Evolutionary conservation across 192 early-diverging fungal genomes (phyloP).

Genomic region (Funneliformis mosseae): DNA sequence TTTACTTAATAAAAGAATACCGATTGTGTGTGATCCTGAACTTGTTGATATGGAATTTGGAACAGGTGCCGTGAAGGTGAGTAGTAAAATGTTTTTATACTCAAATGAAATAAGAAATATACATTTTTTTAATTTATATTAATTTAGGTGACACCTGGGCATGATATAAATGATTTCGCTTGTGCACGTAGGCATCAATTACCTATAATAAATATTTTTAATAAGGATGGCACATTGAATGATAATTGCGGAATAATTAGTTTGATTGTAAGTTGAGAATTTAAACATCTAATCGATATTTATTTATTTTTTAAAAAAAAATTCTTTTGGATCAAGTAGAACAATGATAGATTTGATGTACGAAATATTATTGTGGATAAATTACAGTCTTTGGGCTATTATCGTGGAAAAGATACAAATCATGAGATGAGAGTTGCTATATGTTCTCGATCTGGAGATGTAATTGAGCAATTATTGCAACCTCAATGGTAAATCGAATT

Average conservation of each 20-base stretch:
- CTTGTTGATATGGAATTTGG: conserved; percentile 91
- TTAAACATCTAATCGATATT: not conserved
- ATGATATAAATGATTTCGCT: conserved; percentile 89
- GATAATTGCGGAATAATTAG: conserved; percentile 63
- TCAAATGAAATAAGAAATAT: not conserved
- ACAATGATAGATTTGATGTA: conserved; percentile 82
- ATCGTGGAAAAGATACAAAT: conserved; percentile 76
- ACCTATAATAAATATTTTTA: conserved; percentile 83
- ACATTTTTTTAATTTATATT: not conserved
- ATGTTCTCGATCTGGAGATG: conserved; percentile 84
- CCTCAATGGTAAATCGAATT: conserved; percentile 80
- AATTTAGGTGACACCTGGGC: conserved; percentile 88
- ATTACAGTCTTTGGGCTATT: conserved; percentile 67
- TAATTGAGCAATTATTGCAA: conserved; percentile 93
- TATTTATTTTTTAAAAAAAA: not conserved
- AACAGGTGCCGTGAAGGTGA: conserved; percentile 94
- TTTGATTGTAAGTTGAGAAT: conserved; percentile 44
- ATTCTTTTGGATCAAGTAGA: conserved; percentile 43
- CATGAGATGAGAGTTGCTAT: conserved; percentile 74
- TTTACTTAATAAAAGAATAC: conserved; percentile 72
- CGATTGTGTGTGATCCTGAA: conserved; percentile 81
- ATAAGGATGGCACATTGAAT: conserved; percentile 82
- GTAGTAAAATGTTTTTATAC: not conserved
- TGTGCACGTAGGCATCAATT: conserved; percentile 84
- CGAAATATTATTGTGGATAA: conserved; percentile 67